Conservation (phyloP, 2,329 filamentous ascomycete species). For the Fusarium sp. region DNA sequence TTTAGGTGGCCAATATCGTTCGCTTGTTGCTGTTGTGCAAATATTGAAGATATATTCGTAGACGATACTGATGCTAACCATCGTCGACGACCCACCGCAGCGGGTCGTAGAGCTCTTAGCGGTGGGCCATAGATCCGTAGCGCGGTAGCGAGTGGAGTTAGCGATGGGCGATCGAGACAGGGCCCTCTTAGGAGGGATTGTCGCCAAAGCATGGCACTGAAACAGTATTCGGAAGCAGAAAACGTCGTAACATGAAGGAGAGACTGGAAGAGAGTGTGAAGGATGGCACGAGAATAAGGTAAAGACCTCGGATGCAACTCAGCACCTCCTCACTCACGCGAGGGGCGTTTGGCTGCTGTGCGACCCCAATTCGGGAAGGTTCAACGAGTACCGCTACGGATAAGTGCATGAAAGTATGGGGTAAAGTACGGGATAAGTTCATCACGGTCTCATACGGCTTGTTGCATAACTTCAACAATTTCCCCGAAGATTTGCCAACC, state of each 20-base stretch:
- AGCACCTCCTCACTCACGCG: constrained; percentile 32
- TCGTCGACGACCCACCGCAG: constrained; percentile 43
- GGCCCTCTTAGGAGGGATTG: constrained; percentile 42
- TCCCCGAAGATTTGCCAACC: constrained; percentile 43
- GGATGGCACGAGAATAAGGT: constrained; percentile 14
- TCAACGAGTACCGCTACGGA: constrained; percentile 10
- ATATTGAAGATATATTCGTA: constrained; percentile 17
- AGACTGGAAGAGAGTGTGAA: constrained; percentile 4
- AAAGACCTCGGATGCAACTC: constrained; percentile 23
- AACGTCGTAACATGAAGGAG: not conserved
- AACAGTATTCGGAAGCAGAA: constrained; percentile 10
- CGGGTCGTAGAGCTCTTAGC: constrained; percentile 36
- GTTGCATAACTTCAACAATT: constrained; percentile 17
- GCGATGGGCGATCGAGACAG: constrained; percentile 38
- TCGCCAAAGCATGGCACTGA: constrained; percentile 48
- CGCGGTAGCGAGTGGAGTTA: constrained; percentile 38
- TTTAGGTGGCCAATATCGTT: not conserved
- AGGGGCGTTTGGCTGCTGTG: constrained; percentile 40
- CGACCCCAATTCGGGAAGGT: constrained; percentile 39
- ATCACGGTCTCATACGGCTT: constrained; percentile 2
- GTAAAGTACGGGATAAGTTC: constrained; percentile 20
- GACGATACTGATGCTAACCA: constrained; percentile 41
- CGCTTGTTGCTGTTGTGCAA: constrained; percentile 6
- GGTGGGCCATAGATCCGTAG: constrained; percentile 43
- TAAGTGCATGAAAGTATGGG: constrained; percentile 37